Conservation (phyloP, 2,329 filamentous ascomycete species). For the Acrodontium crateriforme region DNA sequence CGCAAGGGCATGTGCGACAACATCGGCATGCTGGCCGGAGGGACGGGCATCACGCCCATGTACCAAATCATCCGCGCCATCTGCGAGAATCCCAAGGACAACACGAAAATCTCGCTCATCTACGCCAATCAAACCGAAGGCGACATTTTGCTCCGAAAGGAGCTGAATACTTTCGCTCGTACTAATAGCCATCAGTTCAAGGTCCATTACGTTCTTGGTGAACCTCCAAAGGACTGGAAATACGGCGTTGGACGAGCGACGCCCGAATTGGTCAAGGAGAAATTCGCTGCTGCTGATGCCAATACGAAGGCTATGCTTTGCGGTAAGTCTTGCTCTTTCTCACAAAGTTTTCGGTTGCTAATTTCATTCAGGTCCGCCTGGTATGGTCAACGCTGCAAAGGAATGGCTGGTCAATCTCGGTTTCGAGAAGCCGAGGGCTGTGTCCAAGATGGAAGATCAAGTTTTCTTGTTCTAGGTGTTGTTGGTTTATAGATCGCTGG, state of each 20-base stretch:
- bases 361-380: conserved; percentile 49
- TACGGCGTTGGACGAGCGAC: conserved; percentile 37
- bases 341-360: too few relatives aligned
- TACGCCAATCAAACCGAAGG: conserved; percentile 46
- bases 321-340: too few relatives aligned
- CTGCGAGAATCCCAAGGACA: conserved; percentile 45
- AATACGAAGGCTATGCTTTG: too few relatives aligned
- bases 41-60: conserved; percentile 1
- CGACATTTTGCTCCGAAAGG: conserved; percentile 44
- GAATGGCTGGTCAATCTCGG: conserved; percentile 42
- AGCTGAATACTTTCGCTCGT: conserved; percentile 41
- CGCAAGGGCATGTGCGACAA: conserved; percentile 27
- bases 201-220: conserved; percentile 42
- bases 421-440: conserved; percentile 75
- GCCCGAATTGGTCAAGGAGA: too few relatives aligned
- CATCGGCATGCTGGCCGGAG: conserved; percentile 41
- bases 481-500: too few relatives aligned
- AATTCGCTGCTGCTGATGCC: too few relatives aligned
- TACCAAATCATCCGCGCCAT: conserved; percentile 50
- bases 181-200: conserved; percentile 38
- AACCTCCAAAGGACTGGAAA: conserved; percentile 34
- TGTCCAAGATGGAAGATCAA: conserved; percentile 92
- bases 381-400: conserved; percentile 45
- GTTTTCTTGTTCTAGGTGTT: conserved; percentile 96
- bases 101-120: conserved; percentile 42